Evolutionary conservation across 768 basidiomycete species (phyloP), one percentile per base, ranked within the genome.

Genomic region (Auriscalpium microsporum): DNA sequence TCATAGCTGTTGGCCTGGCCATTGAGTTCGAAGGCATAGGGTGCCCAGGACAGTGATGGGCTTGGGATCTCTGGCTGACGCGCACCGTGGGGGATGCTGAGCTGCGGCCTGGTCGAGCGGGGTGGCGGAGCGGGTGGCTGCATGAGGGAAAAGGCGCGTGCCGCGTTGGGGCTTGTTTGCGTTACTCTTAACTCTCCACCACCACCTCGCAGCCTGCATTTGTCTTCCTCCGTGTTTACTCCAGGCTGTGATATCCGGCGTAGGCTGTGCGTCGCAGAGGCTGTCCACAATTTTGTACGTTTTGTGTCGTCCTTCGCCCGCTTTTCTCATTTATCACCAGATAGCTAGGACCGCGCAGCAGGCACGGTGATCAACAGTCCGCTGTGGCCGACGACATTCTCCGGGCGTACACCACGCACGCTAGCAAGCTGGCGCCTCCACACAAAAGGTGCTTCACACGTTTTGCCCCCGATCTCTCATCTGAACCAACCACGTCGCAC

Each of bases 401-500:
- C 5, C 28, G 5, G 28, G 28, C 28, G 28, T 28, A 28, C 28
- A 28, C 28, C 4, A 28, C 28, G 28, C 28, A 28, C 28, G 28
- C 8, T 42, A 13, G 13, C 40, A 42, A 42, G 40, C 40, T 42
- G 40, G 40, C 40, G 40, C 17, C 40, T 42, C 3, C 40, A 42
- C 40, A 14, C 17, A 42, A 42, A 42, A 42, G 40, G 40, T 45
- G 16, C 42, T 44, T 33, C 8, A 59, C 44, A 56, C 58, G 60
- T 61, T 33, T 35, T 37, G 13, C 14, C 37, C 17, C 38, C 21
- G 16, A n/a, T 55, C 38, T 9, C 14, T 33, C 34, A 28, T 42
- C 10, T 56, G 42, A 38, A 17, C 40, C 48, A 37, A 34, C 46
- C 23, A 21, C 7, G 14, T 51, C 10, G 28, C 33, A 38, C 50